Percentiles rank a stretch among this genome's conserved stretches.
These are phyloP conservation scores for Acarospora socialis DNA, from an alignment of 2,329 filamentous ascomycete species.

Conservation along the genomic window DNA sequence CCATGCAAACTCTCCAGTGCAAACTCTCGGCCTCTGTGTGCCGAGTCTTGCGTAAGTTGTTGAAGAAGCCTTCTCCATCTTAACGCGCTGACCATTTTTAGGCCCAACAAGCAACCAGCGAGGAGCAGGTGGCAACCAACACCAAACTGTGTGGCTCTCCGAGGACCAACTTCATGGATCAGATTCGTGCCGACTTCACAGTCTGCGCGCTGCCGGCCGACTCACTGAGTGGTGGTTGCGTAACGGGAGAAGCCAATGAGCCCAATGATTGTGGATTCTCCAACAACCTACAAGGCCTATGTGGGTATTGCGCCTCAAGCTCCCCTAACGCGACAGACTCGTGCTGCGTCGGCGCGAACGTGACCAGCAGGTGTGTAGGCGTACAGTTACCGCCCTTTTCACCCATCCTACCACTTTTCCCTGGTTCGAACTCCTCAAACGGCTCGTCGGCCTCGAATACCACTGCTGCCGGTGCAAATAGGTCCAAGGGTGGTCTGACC, in stretches of 20 bases:
- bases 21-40: conserved; percentile 64
- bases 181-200: conserved; percentile 85
- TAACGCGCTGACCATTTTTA: conserved; percentile 22
- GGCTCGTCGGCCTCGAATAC: conserved; percentile 35
- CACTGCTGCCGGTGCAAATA: conserved; percentile 16
- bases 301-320: conserved; percentile 70
- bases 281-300: conserved; percentile 58
- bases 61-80: conserved; percentile 1
- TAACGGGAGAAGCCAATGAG: conserved; percentile 67
- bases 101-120: conserved; percentile 76
- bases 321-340: conserved; percentile 88
- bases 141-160: conserved; percentile 55
- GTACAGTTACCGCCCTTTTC: conserved; percentile 65
- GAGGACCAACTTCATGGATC: conserved; percentile 48
- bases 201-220: conserved; percentile 74
- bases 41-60: conserved; percentile 63
- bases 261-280: conserved; percentile 74
- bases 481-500: conserved; percentile 42
- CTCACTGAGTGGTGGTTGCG: conserved; percentile 60
- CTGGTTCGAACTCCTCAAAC: conserved; percentile 51
- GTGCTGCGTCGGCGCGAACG: conserved; percentile 74
- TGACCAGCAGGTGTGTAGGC: conserved; percentile 55
- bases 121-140: conserved; percentile 70
- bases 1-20: conserved; percentile 52
- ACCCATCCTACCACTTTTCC: conserved; percentile 42